phyloP scores from a whole-genome alignment of 768 basidiomycete genomes.

The Dacryopinax primogenitus region DNA sequence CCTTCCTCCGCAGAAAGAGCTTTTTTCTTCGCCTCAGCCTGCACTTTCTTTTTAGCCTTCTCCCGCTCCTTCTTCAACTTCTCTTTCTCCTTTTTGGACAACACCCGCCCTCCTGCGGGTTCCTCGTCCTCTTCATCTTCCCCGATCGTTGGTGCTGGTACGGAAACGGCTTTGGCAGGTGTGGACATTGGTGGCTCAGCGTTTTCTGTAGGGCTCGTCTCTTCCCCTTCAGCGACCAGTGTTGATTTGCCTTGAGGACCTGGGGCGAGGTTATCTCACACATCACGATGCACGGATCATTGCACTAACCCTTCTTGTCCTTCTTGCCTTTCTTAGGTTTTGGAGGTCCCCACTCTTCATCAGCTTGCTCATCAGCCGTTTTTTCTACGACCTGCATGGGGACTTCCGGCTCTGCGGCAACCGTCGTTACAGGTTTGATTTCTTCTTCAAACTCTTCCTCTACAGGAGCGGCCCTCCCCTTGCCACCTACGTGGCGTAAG shows the following conservation, averaged over 20 bases:
- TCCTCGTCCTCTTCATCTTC: constrained; percentile 34
- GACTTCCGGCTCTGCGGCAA: no score
- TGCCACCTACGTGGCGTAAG: constrained; percentile 11
- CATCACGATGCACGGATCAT: no score
- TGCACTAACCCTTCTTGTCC: no score
- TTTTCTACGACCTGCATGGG: no score
- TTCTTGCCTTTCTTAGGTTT: no score
- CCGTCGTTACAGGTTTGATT: constrained; percentile 22
- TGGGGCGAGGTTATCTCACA: no score
- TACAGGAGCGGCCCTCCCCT: constrained; percentile 11
- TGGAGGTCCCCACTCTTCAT: no score
- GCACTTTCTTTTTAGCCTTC: constrained; percentile 94
- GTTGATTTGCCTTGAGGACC: no score
- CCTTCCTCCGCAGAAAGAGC: constrained; percentile 19
- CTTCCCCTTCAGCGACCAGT: constrained; percentile 20
- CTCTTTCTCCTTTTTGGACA: constrained; percentile 95
- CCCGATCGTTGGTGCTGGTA: constrained; percentile 15
- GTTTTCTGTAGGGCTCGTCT: constrained; percentile 39
- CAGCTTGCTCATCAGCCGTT: no score
- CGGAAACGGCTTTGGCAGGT: constrained; percentile 10
- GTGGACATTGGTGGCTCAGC: constrained; percentile 25
- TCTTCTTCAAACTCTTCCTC: constrained; percentile 19
- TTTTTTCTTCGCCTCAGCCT: constrained; percentile 37
- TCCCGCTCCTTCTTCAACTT: constrained; percentile 93
- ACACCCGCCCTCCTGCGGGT: constrained; percentile 48